These are phyloP conservation scores for Euphrasia arctica DNA, from an alignment of 305 asterid species.

Conservation along the genomic window DNA sequence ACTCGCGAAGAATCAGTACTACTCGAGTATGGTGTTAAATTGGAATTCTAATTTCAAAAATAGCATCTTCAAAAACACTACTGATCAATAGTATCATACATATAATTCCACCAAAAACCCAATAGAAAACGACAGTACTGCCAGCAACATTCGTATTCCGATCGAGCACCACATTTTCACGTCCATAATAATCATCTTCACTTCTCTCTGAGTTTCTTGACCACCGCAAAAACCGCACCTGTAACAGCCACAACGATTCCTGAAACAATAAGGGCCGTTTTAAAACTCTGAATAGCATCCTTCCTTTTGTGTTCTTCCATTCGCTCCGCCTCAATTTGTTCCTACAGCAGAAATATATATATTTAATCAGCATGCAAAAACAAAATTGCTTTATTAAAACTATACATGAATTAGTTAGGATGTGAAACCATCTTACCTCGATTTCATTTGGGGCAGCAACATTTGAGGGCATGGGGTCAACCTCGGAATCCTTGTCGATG, in stretches of 20 bases:
- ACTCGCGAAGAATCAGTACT: neutral
- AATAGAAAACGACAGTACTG: neutral
- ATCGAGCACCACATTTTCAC: neutral
- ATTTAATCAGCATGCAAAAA: neutral
- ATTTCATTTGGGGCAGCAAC: constrained; percentile 39
- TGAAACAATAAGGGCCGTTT: constrained; percentile 37
- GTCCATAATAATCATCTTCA: neutral
- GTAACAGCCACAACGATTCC: constrained; percentile 44
- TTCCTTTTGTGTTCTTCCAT: constrained; percentile 29
- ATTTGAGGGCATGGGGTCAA: constrained; percentile 56
- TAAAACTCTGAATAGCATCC: constrained; percentile 37
- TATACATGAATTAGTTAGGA: neutral
- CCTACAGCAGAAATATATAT: constrained; percentile 20
- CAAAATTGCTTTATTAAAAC: neutral
- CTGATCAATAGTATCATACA: neutral
- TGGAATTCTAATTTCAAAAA: neutral
- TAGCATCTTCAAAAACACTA: neutral
- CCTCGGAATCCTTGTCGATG: constrained; percentile 41
- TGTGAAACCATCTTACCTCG: constrained; percentile 36
- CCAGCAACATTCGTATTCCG: neutral
- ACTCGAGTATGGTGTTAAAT: neutral
- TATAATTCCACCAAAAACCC: neutral
- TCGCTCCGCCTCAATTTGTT: constrained; percentile 19
- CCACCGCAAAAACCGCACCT: constrained; percentile 48
- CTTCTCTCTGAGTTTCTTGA: constrained; percentile 44